These are phyloP conservation scores for Tanozyma kutaoensis DNA, from an alignment of 805 yeast species.

Conservation along the genomic window DNA sequence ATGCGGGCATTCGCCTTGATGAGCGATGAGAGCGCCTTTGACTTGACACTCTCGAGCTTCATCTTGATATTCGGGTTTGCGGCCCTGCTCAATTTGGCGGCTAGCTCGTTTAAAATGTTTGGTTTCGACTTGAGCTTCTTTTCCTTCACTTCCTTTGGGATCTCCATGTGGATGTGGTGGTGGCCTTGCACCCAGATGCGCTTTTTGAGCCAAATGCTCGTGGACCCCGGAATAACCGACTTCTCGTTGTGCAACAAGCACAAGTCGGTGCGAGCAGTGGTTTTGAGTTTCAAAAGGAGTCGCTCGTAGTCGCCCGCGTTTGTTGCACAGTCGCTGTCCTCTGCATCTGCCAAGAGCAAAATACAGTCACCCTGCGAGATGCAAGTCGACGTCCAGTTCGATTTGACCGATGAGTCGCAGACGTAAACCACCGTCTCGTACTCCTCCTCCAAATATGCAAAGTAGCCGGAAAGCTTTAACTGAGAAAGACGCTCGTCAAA, in stretches of 20 bases:
- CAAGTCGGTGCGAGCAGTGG: constrained; percentile 80
- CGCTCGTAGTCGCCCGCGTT: constrained; percentile 73
- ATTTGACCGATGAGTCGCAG: constrained; percentile 71
- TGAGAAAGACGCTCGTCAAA: constrained; percentile 74
- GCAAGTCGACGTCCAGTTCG: constrained; percentile 88
- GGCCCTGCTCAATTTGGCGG: constrained; percentile 15
- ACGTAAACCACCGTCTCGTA: constrained; percentile 83
- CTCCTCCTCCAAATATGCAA: constrained; percentile 82
- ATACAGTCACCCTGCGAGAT: constrained; percentile 93
- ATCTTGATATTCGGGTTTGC: constrained; percentile 20
- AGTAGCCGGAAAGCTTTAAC: constrained; percentile 75
- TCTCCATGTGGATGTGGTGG: constrained; percentile 74
- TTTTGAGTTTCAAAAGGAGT: constrained; percentile 56
- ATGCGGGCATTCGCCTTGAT: constrained; percentile 11
- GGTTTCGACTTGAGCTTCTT: constrained; percentile 8
- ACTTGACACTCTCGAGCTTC: constrained; percentile 18
- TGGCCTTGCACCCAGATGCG: constrained; percentile 88
- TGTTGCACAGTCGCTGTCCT: constrained; percentile 39
- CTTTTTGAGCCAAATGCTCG: constrained; percentile 71
- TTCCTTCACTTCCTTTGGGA: constrained; percentile 10
- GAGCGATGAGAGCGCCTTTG: constrained; percentile 14
- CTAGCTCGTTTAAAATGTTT: constrained; percentile 19
- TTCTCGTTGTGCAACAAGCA: constrained; percentile 76
- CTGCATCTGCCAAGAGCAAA: constrained; percentile 77
- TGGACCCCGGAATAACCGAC: constrained; percentile 73